These are phyloP conservation scores for Xylariaceae sp. DNA, from an alignment of 2,329 filamentous ascomycete species.

Conservation along the genomic window DNA sequence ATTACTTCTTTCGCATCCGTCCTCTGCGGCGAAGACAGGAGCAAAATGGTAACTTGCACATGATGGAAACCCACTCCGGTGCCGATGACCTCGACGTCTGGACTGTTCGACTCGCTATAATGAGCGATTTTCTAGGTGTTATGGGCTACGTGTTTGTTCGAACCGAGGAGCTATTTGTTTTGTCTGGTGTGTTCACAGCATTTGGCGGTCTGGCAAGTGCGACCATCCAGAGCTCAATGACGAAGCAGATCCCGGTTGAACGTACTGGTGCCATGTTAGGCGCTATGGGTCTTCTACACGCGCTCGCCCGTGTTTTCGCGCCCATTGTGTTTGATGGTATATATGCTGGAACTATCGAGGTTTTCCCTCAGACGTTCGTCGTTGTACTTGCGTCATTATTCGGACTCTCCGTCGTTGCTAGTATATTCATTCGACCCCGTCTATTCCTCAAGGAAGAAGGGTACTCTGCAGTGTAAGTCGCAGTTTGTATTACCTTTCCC, in stretches of 20 bases:
- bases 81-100: slow-evolving; percentile 75
- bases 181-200: slow-evolving; percentile 69
- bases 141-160: slow-evolving; percentile 70
- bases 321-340: slow-evolving; percentile 83
- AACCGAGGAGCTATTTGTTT: slow-evolving; percentile 62
- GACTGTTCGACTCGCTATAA: slow-evolving; percentile 70
- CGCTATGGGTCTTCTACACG: slow-evolving; percentile 81
- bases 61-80: slow-evolving; percentile 57
- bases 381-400: slow-evolving; percentile 70
- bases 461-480: slow-evolving; percentile 15
- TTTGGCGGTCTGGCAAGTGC: slow-evolving; percentile 83
- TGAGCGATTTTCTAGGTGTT: slow-evolving; percentile 75
- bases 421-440: slow-evolving; percentile 70
- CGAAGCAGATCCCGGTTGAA: slow-evolving; percentile 85
- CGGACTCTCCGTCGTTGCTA: slow-evolving; percentile 60
- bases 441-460: slow-evolving; percentile 32
- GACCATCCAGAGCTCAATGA: slow-evolving; percentile 78
- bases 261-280: slow-evolving; percentile 84
- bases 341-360: slow-evolving; percentile 76
- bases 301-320: slow-evolving; percentile 72
- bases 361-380: slow-evolving; percentile 79
- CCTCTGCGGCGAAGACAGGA: slow-evolving; percentile 44
- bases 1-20: slow-evolving; percentile 66
- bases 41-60: slow-evolving; percentile 35
- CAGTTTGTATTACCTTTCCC: not conserved